Evolutionary conservation across 1,284 basidiomycete genomes (phyloP).

Genomic region (Tilletia walkeri): DNA sequence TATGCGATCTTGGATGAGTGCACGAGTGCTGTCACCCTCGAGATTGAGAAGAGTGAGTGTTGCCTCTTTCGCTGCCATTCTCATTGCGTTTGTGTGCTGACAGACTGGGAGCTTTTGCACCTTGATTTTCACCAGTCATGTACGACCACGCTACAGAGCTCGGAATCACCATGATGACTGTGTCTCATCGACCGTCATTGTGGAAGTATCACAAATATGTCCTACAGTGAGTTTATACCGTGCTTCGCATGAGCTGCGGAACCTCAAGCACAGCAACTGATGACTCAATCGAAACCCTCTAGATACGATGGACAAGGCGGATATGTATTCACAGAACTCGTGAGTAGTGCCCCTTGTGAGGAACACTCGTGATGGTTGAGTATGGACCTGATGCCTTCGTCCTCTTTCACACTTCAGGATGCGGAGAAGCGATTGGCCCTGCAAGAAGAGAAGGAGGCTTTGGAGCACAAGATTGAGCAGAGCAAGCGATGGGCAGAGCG

Average conservation of each 20-base stretch:
- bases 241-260: background rate
- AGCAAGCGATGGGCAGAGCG: slow-evolving; percentile 78
- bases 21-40: slow-evolving; percentile 86
- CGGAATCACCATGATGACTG: slow-evolving; percentile 55
- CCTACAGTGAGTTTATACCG: slow-evolving; percentile 59
- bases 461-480: slow-evolving; percentile 54
- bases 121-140: slow-evolving; percentile 63
- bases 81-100: no score
- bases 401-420: slow-evolving; percentile 58
- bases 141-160: slow-evolving; percentile 81
- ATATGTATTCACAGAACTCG: slow-evolving; percentile 73
- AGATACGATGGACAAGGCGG: slow-evolving; percentile 61
- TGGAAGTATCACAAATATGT: slow-evolving; percentile 93
- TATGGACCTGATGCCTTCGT: background rate
- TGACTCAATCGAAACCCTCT: background rate
- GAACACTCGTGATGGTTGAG: background rate
- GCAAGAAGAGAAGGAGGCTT: slow-evolving; percentile 77
- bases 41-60: slow-evolving; percentile 70
- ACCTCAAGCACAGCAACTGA: background rate
- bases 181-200: slow-evolving; percentile 67
- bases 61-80: background rate
- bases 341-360: slow-evolving; percentile 4
- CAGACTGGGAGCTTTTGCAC: background rate
- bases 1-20: slow-evolving; percentile 97
- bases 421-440: slow-evolving; percentile 85